Evolutionary conservation across 345 rosid species (phyloP).

Genomic region (Camelina hispida): DNA sequence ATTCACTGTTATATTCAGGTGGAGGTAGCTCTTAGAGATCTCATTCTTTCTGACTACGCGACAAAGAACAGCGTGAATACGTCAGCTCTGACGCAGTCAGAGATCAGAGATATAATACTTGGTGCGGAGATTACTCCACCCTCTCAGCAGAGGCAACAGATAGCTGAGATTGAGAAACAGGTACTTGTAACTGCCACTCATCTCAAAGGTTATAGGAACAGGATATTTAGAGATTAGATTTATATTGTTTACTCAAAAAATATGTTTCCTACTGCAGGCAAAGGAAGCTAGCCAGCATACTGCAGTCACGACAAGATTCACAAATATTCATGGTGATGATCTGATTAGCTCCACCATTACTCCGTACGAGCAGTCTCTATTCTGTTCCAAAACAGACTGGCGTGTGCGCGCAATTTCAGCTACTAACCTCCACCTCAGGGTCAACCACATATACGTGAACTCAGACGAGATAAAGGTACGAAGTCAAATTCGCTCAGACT

Average conservation of each 20-base stretch:
- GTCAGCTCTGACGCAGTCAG: conserved; percentile 89
- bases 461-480: conserved; percentile 76
- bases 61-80: conserved; percentile 95
- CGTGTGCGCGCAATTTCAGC: conserved; percentile 98
- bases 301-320: conserved; percentile 83
- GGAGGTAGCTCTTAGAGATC: conserved; percentile 84
- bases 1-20: conserved; percentile 52
- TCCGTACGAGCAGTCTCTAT: conserved; percentile 88
- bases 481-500: too few relatives aligned
- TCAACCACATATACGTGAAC: conserved; percentile 82
- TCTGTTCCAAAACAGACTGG: conserved; percentile 89
- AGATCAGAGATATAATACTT: conserved; percentile 90
- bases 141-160: conserved; percentile 92
- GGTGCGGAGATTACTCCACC: conserved; percentile 99
- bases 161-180: conserved; percentile 98
- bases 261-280: conserved; percentile 50
- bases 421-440: conserved; percentile 87
- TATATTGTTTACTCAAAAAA: too few relatives aligned
- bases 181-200: conserved; percentile 39
- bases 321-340: conserved; percentile 90
- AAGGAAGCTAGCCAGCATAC: conserved; percentile 87
- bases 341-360: conserved; percentile 76
- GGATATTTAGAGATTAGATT: too few relatives aligned
- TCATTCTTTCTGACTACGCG: conserved; percentile 86
- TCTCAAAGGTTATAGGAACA: too few relatives aligned